phyloP scores from a whole-genome alignment of 129 eudicot species.

The Escallonia herrerae region DNA sequence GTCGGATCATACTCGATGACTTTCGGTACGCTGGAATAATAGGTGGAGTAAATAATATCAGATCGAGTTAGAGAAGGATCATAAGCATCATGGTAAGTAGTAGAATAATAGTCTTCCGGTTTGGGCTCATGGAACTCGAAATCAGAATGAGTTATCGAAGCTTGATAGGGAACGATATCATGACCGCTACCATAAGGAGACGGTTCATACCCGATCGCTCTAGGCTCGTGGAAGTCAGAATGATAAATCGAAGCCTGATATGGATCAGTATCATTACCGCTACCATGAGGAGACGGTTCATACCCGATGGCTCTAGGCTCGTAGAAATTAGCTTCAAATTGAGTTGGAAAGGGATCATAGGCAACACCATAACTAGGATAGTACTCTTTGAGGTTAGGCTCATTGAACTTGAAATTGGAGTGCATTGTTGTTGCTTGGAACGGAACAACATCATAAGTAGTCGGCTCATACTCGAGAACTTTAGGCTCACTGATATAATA shows the following conservation, averaged over 20 bases:
- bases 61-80: neutral
- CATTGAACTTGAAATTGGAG: neutral
- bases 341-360: slow-evolving; percentile 5
- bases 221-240: slow-evolving; percentile 37
- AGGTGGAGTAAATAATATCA: neutral
- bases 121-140: slow-evolving; percentile 24
- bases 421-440: slow-evolving; percentile 1
- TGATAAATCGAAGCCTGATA: slow-evolving; percentile 32
- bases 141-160: slow-evolving; percentile 21
- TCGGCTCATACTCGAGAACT: too few species aligned
- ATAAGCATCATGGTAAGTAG: slow-evolving; percentile 4
- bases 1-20: too few species aligned
- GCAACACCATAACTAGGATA: neutral
- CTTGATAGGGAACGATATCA: slow-evolving; percentile 22
- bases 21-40: too few species aligned
- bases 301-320: slow-evolving; percentile 36
- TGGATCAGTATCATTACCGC: slow-evolving; percentile 21
- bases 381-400: too few species aligned
- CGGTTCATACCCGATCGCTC: slow-evolving; percentile 65
- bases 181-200: slow-evolving; percentile 83
- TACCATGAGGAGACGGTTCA: slow-evolving; percentile 10
- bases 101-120: slow-evolving; percentile 31
- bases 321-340: slow-evolving; percentile 19
- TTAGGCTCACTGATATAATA: too few species aligned
- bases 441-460: slow-evolving; percentile 20